These are phyloP conservation scores for Hypoxylon sp. DNA, from an alignment of 2,329 filamentous ascomycete species.

Conservation along the genomic window DNA sequence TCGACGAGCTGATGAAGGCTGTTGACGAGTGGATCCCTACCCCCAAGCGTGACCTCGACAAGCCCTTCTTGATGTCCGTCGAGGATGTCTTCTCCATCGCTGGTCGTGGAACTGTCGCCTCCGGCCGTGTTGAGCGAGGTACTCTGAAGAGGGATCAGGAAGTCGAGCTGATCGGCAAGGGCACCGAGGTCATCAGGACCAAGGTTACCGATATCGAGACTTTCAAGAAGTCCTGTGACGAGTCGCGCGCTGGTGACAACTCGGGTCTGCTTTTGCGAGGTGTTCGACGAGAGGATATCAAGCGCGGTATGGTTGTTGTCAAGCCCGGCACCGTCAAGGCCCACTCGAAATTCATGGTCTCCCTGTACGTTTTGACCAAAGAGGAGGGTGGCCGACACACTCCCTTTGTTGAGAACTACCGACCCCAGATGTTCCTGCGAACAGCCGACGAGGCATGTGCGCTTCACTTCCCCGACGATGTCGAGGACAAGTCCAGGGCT, in stretches of 20 bases:
- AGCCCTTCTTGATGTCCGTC: constrained; percentile 99
- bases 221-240: constrained; percentile 99
- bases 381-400: constrained; percentile 98
- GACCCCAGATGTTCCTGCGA: constrained; percentile 94
- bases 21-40: constrained; percentile 98
- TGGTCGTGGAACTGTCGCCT: constrained; percentile 96
- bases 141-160: constrained; percentile 92
- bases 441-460: constrained; percentile 86
- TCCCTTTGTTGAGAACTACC: constrained; percentile 95
- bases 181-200: constrained; percentile 86
- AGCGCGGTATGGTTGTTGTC: constrained; percentile 93
- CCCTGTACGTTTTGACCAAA: constrained; percentile 97
- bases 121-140: constrained; percentile 97
- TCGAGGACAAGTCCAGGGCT: constrained; percentile 76
- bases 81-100: constrained; percentile 93
- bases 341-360: constrained; percentile 91
- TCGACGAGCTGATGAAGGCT: constrained; percentile 89
- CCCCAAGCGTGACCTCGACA: constrained; percentile 91
- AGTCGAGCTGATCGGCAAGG: constrained; percentile 94
- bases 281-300: constrained; percentile 94
- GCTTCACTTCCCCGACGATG: constrained; percentile 88
- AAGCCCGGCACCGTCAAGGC: constrained; percentile 87
- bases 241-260: constrained; percentile 97
- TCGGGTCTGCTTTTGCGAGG: constrained; percentile 96
- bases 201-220: constrained; percentile 99